phyloP scores from a whole-genome alignment of 371 early-diverging fungal genomes.

The Actinomortierella wolfii region DNA sequence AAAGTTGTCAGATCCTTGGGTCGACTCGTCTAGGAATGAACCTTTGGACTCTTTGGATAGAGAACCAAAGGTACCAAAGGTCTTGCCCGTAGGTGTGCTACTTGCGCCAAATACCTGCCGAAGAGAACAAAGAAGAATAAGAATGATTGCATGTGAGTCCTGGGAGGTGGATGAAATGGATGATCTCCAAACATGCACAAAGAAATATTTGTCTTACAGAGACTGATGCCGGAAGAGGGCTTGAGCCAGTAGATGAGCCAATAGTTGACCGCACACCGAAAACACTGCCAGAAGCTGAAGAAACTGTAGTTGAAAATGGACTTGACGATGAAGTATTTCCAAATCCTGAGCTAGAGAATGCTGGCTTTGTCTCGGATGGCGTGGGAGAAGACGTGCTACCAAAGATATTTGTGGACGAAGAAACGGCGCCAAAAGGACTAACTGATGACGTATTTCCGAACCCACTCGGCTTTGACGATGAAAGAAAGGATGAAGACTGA shows the following conservation, averaged over 20 bases:
- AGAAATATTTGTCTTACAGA: neutral
- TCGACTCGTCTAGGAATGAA: too few relatives aligned
- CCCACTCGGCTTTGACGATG: constrained; percentile 1
- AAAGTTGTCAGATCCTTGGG: constrained; percentile 12
- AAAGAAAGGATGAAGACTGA: constrained; percentile 15
- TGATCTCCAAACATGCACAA: neutral
- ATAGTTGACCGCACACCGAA: constrained; percentile 33
- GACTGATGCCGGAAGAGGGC: constrained; percentile 8
- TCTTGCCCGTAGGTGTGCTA: too few relatives aligned
- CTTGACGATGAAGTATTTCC: constrained; percentile 22
- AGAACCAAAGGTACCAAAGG: constrained; percentile 34
- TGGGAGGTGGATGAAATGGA: neutral
- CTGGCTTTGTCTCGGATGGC: too few relatives aligned
- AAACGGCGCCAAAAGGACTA: constrained; percentile 23
- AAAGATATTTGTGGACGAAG: constrained; percentile 23
- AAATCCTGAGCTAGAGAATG: constrained; percentile 14
- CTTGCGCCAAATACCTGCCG: too few relatives aligned
- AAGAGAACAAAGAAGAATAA: neutral
- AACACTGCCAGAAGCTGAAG: constrained; percentile 26
- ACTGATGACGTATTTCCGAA: constrained; percentile 3
- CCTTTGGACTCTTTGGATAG: too few relatives aligned
- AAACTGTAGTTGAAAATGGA: constrained; percentile 17
- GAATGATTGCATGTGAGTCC: neutral
- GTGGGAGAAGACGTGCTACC: constrained; percentile 26
- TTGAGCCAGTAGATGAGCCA: constrained; percentile 16